Conservation (phyloP, 2,329 filamentous ascomycete genomes). For the Graphilbum sp. region DNA sequence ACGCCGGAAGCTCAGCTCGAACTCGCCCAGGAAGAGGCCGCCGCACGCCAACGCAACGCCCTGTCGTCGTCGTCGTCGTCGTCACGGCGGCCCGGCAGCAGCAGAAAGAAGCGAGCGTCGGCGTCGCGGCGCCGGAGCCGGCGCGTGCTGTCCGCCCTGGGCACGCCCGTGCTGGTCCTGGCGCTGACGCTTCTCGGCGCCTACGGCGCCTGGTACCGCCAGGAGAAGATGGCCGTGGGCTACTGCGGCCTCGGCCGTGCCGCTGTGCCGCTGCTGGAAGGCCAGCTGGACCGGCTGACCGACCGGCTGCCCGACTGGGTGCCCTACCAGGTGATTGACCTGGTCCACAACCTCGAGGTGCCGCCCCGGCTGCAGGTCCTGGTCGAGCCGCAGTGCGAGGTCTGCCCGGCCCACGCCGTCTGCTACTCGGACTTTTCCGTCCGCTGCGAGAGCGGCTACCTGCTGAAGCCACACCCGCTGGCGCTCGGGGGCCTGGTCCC, state of each 20-base stretch:
- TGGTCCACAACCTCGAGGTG: slow-evolving; percentile 30
- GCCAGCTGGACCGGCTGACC: slow-evolving; percentile 21
- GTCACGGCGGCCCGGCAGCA: slow-evolving; percentile 20
- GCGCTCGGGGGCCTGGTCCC: slow-evolving; percentile 68
- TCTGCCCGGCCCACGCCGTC: slow-evolving; percentile 77
- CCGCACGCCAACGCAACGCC: slow-evolving; percentile 26
- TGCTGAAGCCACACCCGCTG: slow-evolving; percentile 70
- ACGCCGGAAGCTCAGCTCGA: slow-evolving; percentile 81
- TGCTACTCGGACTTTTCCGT: slow-evolving; percentile 68
- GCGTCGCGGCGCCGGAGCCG: no score
- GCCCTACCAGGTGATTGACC: slow-evolving; percentile 16
- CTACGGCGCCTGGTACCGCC: slow-evolving; percentile 71
- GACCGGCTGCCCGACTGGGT: slow-evolving; percentile 19
- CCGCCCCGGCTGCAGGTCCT: slow-evolving; percentile 57
- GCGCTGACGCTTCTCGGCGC: slow-evolving; percentile 52
- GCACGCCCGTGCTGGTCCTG: slow-evolving; percentile 55
- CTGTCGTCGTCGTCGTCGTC: no score
- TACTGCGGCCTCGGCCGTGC: slow-evolving; percentile 76
- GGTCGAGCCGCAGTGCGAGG: slow-evolving; percentile 69
- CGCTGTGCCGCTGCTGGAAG: slow-evolving; percentile 26
- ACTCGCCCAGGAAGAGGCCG: slow-evolving; percentile 51
- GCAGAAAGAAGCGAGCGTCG: slow-evolving; percentile 5
- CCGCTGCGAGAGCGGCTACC: slow-evolving; percentile 72
- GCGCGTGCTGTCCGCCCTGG: slow-evolving; percentile 28
- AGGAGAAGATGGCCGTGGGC: slow-evolving; percentile 91